phyloP scores from a whole-genome alignment of 176 grass and related monocot species.

The Triticum turgidum region DNA sequence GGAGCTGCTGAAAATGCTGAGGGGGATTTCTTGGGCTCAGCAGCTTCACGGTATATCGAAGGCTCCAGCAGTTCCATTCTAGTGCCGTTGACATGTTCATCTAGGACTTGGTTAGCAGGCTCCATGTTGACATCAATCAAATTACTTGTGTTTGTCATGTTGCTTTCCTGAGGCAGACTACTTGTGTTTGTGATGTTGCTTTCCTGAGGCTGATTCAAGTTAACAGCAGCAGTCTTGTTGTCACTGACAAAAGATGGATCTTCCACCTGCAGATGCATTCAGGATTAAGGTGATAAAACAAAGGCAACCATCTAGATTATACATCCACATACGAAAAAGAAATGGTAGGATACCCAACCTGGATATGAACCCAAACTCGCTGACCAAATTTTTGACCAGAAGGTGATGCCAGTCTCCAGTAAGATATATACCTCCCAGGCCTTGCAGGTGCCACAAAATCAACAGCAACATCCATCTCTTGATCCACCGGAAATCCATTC shows the following conservation, averaged over 20 bases:
- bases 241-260: constrained; percentile 38
- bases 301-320: not conserved
- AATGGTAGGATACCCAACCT: constrained; percentile 45
- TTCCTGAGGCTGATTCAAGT: constrained; percentile 71
- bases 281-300: constrained; percentile 3
- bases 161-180: constrained; percentile 31
- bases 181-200: constrained; percentile 9
- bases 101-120: constrained; percentile 8
- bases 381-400: constrained; percentile 93
- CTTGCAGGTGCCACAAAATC: constrained; percentile 77
- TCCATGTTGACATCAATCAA: constrained; percentile 62
- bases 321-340: not conserved
- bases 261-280: constrained; percentile 46
- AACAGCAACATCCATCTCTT: constrained; percentile 78
- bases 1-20: not conserved
- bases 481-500: constrained; percentile 56
- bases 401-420: constrained; percentile 89
- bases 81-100: constrained; percentile 19
- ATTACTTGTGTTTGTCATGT: constrained; percentile 4
- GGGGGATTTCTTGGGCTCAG: constrained; percentile 7
- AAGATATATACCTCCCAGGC: constrained; percentile 81
- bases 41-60: not conserved
- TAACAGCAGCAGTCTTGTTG: constrained; percentile 33
- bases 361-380: constrained; percentile 95
- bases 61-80: constrained; percentile 26